A percentile compares a stretch with the other conserved stretches of the same genome.
These are phyloP conservation scores for Wallemia ichthyophaga DNA, from an alignment of 1,284 basidiomycete genomes.

Conservation along the genomic window DNA sequence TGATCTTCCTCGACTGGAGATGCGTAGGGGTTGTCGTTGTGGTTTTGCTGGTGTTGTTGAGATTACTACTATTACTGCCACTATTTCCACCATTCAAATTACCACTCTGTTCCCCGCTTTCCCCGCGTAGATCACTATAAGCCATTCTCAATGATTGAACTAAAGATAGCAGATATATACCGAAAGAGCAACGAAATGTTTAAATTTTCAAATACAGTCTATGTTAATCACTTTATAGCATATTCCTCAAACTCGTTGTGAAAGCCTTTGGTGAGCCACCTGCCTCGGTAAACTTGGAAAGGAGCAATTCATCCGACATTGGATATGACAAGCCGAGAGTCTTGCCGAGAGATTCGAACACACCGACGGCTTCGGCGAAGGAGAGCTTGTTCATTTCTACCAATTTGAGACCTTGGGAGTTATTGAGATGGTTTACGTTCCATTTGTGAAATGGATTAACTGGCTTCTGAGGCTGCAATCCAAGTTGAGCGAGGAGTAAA, in stretches of 20 bases:
- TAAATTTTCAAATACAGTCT: too few species aligned
- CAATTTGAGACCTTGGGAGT: neutral
- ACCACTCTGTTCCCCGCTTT: too few species aligned
- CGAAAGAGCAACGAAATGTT: too few species aligned
- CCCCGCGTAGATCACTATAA: too few species aligned
- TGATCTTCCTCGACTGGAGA: neutral
- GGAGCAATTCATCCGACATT: constrained; percentile 13
- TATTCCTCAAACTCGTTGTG: constrained; percentile 2
- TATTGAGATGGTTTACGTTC: neutral
- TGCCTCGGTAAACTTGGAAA: constrained; percentile 11
- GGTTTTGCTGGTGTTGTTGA: neutral
- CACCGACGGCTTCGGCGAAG: neutral
- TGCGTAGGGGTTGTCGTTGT: neutral
- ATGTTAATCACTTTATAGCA: neutral
- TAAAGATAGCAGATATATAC: too few species aligned
- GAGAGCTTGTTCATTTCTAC: neutral
- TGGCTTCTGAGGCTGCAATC: neutral
- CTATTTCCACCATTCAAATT: too few species aligned
- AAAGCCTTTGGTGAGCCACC: constrained; percentile 14
- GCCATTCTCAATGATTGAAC: too few species aligned
- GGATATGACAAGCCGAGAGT: neutral
- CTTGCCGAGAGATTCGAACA: neutral
- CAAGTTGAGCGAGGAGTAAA: neutral
- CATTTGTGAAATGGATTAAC: neutral
- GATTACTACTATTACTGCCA: neutral